Evolutionary conservation across 257 asterid species (phyloP), one percentile per base, ranked within the genome.

Genomic region (Anisodus acutangulus): DNA sequence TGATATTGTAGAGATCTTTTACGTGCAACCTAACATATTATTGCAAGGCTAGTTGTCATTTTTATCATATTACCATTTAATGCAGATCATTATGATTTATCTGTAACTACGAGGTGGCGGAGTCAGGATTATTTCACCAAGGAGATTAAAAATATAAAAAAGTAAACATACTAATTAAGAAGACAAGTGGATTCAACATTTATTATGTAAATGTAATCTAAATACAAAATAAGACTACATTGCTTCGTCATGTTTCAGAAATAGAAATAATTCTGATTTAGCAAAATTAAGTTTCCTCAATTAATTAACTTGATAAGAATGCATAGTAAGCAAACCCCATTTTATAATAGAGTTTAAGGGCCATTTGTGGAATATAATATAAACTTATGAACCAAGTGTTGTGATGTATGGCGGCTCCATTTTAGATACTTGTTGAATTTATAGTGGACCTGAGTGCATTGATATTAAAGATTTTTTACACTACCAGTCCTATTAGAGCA

Each of bases 371-470:
- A 43, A 71, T 17, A 71, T 71, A 43, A 4, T 16, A 41, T 70
- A 13, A 13, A 37, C 51, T 67, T 66, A 64, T 64, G 72, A 67
- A 67, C 16, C 4, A 17, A 17, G 37, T 71, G 57, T 15, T n/a
- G 79, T 71, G 57, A 71, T 43, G 57, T 71, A 71, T 71, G 37
- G 79, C 57, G 9, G 79, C 37, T 71, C 79, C 9, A 71, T 41
- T 70, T 70, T 16, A 17, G 15, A 8, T 70, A 8, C 4, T 68
- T 68, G 13, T n/a, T 69, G 7, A 39, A 16, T 70, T 70, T 16
- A 15, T 67, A 70, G 57, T 41, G 79, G 79, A 43, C 37, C 35
- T 43, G 16, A 41, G 55, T 43, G 79, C 79, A 70, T 70, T 54
- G 35, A 31, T 31, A 31, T 31, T 31, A 31, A 31, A 31, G 35